phyloP scores from a whole-genome alignment of 164 flowering plant genomes.

The Macadamia integrifolia region DNA sequence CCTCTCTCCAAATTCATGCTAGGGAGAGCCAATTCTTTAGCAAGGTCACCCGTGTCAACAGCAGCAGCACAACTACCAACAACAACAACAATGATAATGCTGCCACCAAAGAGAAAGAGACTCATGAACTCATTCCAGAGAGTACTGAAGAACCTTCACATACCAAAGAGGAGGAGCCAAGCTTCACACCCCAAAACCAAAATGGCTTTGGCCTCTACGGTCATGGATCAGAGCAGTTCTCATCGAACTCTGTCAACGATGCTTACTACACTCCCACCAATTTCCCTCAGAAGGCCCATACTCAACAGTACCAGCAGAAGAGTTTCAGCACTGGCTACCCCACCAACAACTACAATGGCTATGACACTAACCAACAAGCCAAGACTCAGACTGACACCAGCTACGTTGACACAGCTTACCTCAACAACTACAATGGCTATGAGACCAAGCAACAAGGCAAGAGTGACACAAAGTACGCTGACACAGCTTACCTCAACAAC shows the following conservation, averaged over 20 bases:
- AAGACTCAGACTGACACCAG: background rate
- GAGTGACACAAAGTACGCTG: constrained; percentile 47
- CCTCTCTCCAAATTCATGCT: constrained; percentile 25
- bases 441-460: constrained; percentile 23
- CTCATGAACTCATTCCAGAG: background rate
- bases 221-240: constrained; percentile 10
- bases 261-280: background rate
- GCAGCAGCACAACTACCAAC: background rate
- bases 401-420: background rate
- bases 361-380: constrained; percentile 7
- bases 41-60: constrained; percentile 15
- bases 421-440: constrained; percentile 2
- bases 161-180: constrained; percentile 13
- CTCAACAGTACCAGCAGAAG: constrained; percentile 8
- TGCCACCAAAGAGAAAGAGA: background rate
- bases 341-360: constrained; percentile 12
- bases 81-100: background rate
- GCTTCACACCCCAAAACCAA: constrained; percentile 7
- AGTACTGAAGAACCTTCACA: constrained; percentile 8
- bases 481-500: constrained; percentile 3
- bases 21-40: constrained; percentile 46
- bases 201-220: constrained; percentile 35
- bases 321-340: constrained; percentile 3
- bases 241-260: constrained; percentile 7
- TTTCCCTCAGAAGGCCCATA: constrained; percentile 1